A percentile compares a stretch with the other conserved stretches of the same genome.
Evolutionary conservation across 164 flowering plant species (phyloP).

Genomic region (Liriodendron chinense): DNA sequence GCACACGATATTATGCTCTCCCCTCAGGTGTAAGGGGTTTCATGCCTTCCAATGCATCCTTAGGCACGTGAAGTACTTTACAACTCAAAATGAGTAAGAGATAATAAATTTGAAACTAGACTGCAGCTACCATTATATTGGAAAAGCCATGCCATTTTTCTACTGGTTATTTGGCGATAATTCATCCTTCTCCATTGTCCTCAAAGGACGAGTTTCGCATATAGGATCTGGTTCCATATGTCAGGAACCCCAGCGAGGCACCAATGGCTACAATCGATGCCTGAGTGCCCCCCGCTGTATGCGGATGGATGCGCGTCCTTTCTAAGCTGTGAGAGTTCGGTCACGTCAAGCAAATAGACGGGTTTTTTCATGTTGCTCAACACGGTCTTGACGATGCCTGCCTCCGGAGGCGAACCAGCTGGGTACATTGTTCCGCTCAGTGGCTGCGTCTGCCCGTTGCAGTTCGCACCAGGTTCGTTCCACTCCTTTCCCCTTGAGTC

Average conservation of each 20-base stretch:
- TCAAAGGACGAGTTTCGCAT: slow-evolving; percentile 56
- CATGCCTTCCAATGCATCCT: no score
- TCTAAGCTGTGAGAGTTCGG: slow-evolving; percentile 69
- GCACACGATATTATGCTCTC: no score
- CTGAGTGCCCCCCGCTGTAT: slow-evolving; percentile 41
- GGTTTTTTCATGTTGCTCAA: slow-evolving; percentile 45
- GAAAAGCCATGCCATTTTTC: background rate
- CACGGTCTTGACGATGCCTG: slow-evolving; percentile 45
- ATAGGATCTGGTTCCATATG: slow-evolving; percentile 83
- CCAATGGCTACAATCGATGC: slow-evolving; percentile 85
- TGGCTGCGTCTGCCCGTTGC: slow-evolving; percentile 56
- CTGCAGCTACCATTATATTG: background rate
- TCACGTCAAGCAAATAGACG: slow-evolving; percentile 70
- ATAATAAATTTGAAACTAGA: background rate
- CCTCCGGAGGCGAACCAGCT: slow-evolving; percentile 49
- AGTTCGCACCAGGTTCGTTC: slow-evolving; percentile 37
- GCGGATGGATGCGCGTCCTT: slow-evolving; percentile 76
- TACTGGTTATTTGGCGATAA: background rate
- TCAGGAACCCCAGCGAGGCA: slow-evolving; percentile 87
- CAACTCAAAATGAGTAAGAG: background rate
- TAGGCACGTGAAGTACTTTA: no score
- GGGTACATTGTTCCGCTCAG: slow-evolving; percentile 66
- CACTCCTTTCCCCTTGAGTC: slow-evolving; percentile 56
- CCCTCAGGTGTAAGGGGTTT: no score
- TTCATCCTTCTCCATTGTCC: background rate